A percentile compares a stretch with the other conserved stretches of the same genome.
phyloP scores from a whole-genome alignment of 2,329 filamentous ascomycete species.

The Mollisia scopiformis region DNA sequence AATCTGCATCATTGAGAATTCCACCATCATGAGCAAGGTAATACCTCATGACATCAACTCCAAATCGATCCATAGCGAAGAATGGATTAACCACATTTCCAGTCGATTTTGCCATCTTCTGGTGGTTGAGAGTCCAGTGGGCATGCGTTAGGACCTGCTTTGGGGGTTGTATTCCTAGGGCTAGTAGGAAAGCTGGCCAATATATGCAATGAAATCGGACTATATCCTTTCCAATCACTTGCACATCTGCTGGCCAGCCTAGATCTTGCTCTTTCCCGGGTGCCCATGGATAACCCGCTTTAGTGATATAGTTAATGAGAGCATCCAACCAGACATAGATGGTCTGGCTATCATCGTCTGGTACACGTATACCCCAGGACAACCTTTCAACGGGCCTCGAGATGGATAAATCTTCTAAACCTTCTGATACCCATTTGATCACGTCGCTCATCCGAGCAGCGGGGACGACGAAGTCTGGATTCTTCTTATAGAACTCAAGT shows the following conservation, averaged over 20 bases:
- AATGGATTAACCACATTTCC: conserved; percentile 96
- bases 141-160: conserved; percentile 84
- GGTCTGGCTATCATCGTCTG: conserved; percentile 81
- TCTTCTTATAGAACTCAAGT: conserved; percentile 76
- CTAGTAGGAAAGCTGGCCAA: conserved; percentile 96
- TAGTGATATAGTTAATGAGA: conserved; percentile 90
- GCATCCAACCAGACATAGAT: conserved; percentile 99
- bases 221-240: conserved; percentile 96
- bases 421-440: conserved; percentile 72
- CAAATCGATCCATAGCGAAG: conserved; percentile 86
- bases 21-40: conserved; percentile 84
- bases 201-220: conserved; percentile 96
- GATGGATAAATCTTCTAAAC: conserved; percentile 85
- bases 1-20: conserved; percentile 78
- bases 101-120: conserved; percentile 96
- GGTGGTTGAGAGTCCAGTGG: conserved; percentile 90
- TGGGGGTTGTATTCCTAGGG: conserved; percentile 77
- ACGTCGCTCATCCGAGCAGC: conserved; percentile 75
- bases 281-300: conserved; percentile 81
- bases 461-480: conserved; percentile 79
- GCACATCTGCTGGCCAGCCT: conserved; percentile 89
- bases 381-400: conserved; percentile 80
- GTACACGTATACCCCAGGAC: conserved; percentile 87
- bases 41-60: conserved; percentile 84
- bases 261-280: conserved; percentile 63